phyloP scores from a whole-genome alignment of 805 yeast species.

The Kuraishia piskuri region DNA sequence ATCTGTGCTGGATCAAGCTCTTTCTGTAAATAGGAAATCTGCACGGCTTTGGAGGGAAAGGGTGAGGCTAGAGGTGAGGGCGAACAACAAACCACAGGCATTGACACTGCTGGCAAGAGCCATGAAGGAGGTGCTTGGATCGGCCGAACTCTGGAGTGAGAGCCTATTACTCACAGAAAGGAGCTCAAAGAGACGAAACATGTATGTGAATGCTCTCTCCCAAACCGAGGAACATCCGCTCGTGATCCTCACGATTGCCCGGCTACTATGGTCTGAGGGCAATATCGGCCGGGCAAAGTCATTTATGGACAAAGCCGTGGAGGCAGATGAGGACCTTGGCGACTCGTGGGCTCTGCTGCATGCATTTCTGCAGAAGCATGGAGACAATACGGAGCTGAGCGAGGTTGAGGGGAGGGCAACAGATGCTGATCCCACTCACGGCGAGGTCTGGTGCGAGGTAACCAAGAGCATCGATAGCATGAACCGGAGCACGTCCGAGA shows the following conservation, averaged over 20 bases:
- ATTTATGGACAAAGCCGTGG: slow-evolving; percentile 68
- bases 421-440: slow-evolving; percentile 49
- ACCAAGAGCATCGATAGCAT: slow-evolving; percentile 36
- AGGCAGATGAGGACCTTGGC: slow-evolving; percentile 50
- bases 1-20: slow-evolving; percentile 61
- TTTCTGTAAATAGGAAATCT: slow-evolving; percentile 37
- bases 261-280: slow-evolving; percentile 55
- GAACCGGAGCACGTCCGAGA: background rate
- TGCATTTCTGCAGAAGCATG: slow-evolving; percentile 32
- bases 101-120: slow-evolving; percentile 48
- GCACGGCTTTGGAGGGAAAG: slow-evolving; percentile 53
- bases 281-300: slow-evolving; percentile 53
- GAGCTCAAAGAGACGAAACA: slow-evolving; percentile 43
- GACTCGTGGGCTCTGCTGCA: slow-evolving; percentile 71
- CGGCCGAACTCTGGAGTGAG: slow-evolving; percentile 60
- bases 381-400: slow-evolving; percentile 26
- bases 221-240: slow-evolving; percentile 45
- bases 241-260: slow-evolving; percentile 58
- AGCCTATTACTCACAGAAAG: slow-evolving; percentile 38
- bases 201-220: slow-evolving; percentile 63
- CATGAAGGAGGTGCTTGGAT: slow-evolving; percentile 45
- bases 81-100: slow-evolving; percentile 43
- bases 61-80: slow-evolving; percentile 45
- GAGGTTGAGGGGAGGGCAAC: slow-evolving; percentile 26
- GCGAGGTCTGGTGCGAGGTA: slow-evolving; percentile 48